Base-by-base conservation (phyloP, 306 rosid genomes). In the Inga oerstediana region DNA sequence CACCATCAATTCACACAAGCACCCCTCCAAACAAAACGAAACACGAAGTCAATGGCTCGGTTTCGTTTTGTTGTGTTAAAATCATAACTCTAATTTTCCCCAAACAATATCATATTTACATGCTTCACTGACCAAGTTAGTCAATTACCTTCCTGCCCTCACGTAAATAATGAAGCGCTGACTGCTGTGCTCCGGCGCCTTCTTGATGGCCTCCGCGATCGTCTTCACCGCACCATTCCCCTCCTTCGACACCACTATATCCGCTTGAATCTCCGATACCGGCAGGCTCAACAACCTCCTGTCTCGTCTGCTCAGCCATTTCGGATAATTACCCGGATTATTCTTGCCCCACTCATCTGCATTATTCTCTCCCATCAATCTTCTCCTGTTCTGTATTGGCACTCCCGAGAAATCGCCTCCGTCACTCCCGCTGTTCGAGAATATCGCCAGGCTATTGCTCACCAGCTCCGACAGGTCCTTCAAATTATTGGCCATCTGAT, bases 371-470 rank as follows among this genome's bases (percentile, higher is more conserved):
- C 72, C 90, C 92, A 95, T 37, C 41, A 93, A 51, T 24, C 93
- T 67, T 22, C 98, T 85, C 72, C 82, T 69, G 46, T 93, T 95
- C 87, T 93, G 90, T 34, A 93, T 85, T 7, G 99, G 99, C 27
- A 95, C 91, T 0, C 97, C 99, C 0, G 93, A 68, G 78, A 97
- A 90, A 61, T 91, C 98, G 46, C 71, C 83, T 0, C 75, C 49
- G 2, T 61, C 68, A 12, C 75, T 6, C 19, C 48, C 84, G 32
- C 81, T 82, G 3, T 84, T 87, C 2, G 96, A 74, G 37, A 78
- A 95, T n/a, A 95, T 89, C 8, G 99, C 97, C 34, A 95, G 92
- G 15, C 90, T 88, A 35, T 95, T 95, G 43, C 99, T 95, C 80
- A 95, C 83, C 45, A 91, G 87, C 84, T 95, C 90, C 4, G 96